Evolutionary conservation across 164 flowering plant genomes (phyloP).

Genomic region (Aristolochia contorta): DNA sequence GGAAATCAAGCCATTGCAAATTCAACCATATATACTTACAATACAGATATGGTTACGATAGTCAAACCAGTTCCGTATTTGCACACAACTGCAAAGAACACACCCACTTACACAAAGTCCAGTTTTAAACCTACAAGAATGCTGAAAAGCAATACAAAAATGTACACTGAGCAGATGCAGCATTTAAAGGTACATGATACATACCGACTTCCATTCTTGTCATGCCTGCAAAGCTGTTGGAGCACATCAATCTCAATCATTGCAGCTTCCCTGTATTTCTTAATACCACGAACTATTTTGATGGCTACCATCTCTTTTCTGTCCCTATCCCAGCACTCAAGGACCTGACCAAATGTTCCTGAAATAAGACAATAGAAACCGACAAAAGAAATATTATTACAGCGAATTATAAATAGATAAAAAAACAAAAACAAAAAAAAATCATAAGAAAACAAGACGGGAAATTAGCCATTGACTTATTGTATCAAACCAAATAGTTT

Average conservation of each 20-base stretch:
- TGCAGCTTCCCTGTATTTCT: conserved; percentile 93
- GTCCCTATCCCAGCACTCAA: conserved; percentile 96
- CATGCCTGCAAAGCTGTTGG: conserved; percentile 73
- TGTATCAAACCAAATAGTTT: too few relatives aligned
- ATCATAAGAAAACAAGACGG: not conserved
- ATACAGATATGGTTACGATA: conserved; percentile 99
- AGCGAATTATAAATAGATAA: not conserved
- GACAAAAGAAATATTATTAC: too few relatives aligned
- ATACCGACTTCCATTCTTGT: conserved; percentile 78
- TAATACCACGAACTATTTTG: conserved; percentile 82
- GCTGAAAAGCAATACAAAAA: not conserved
- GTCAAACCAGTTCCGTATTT: conserved; percentile 99
- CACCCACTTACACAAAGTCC: conserved; percentile 39
- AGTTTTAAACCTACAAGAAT: conserved; percentile 1
- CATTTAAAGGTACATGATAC: conserved; percentile 10
- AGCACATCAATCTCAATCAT: conserved; percentile 95
- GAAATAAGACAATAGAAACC: conserved; percentile 8
- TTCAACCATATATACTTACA: conserved; percentile 72
- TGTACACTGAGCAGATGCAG: not conserved
- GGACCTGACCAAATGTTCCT: conserved; percentile 98
- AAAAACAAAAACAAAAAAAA: not conserved
- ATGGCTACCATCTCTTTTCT: conserved; percentile 89
- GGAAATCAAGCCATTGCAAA: conserved; percentile 42
- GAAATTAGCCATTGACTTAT: too few relatives aligned
- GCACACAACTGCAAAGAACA: conserved; percentile 99